Base-by-base conservation (phyloP, 2,329 filamentous ascomycete genomes). In the Arthrocladium fulminans region DNA sequence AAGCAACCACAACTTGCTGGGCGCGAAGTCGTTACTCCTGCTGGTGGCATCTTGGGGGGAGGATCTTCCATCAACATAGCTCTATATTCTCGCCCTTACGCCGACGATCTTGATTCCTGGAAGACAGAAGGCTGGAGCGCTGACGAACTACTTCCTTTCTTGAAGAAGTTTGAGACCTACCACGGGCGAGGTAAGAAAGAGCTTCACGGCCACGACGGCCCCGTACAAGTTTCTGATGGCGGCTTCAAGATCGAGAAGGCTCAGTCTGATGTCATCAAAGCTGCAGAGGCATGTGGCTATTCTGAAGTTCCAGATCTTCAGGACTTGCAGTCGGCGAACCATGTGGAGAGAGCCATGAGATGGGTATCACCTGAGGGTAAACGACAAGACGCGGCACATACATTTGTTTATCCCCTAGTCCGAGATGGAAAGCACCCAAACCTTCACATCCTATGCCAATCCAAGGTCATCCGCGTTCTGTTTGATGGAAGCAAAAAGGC, bases 31-130 rank as follows among this genome's bases (percentile, higher is more conserved):
- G 63, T 71, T 20, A 65, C 71, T 7, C 66, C 67, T 9, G 64
- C 58, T n/a, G 69, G 69, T 46, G 69, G 71, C 22, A 73, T 78
- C 0, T 68, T 86, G 0, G 83, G 83, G 13, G 83, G 82, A 4
- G 79, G 80, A 6, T 76, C 72, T 12, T 76, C 75, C 20, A 68
- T 81, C 47, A 81, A 81, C 54, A 76, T 75, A 52, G 76, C 80
- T 73, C 73, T 76, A 45, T 66, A 64, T 48, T 59, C 47, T 71
- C 69, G 65, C n/a, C 57, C 61, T 1, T 60, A 64, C 39, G 52
- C 55, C 15, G 54, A 56, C 17, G 65, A 67, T 30, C 62, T 53
- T 47, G 73, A 78, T 54, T 66, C 67, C 4, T 79, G 74, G 74
- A 68, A 74, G 7, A 69, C 67, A 0, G 22, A 23, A 20, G 41